Percentiles rank a stretch among this genome's conserved stretches.
phyloP scores from a whole-genome alignment of 2,329 filamentous ascomycete species.

The Fusarium sp. region DNA sequence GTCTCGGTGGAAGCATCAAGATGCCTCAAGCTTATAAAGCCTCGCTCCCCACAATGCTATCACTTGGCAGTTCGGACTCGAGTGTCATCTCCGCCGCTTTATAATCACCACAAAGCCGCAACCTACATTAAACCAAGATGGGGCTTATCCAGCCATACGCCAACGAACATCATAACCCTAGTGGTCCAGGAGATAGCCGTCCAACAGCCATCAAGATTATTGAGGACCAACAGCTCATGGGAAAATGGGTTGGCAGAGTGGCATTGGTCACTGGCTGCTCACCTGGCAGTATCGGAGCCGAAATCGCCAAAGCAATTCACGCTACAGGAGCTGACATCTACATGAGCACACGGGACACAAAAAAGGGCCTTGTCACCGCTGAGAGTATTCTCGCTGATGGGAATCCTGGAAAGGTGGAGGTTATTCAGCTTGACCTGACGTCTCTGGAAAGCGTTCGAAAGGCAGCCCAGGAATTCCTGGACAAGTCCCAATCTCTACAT shows the following conservation, averaged over 20 bases:
- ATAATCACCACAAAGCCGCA: background rate
- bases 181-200: background rate
- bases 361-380: background rate
- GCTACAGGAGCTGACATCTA: background rate
- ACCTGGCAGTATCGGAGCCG: background rate
- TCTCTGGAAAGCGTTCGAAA: conserved; percentile 3
- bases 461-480: background rate
- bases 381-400: background rate
- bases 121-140: background rate
- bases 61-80: background rate
- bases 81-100: background rate
- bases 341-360: background rate
- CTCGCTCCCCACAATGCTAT: background rate
- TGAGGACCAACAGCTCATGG: background rate
- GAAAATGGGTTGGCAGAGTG: background rate
- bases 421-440: background rate
- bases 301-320: background rate
- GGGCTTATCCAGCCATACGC: background rate
- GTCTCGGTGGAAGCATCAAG: background rate
- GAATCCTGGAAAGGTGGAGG: background rate
- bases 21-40: background rate
- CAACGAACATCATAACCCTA: background rate
- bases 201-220: conserved; percentile 3
- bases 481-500: background rate
- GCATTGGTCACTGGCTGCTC: conserved; percentile 9